Conservation (phyloP, 1,139 yeast genomes). For the Geotrichum bryndzae region DNA sequence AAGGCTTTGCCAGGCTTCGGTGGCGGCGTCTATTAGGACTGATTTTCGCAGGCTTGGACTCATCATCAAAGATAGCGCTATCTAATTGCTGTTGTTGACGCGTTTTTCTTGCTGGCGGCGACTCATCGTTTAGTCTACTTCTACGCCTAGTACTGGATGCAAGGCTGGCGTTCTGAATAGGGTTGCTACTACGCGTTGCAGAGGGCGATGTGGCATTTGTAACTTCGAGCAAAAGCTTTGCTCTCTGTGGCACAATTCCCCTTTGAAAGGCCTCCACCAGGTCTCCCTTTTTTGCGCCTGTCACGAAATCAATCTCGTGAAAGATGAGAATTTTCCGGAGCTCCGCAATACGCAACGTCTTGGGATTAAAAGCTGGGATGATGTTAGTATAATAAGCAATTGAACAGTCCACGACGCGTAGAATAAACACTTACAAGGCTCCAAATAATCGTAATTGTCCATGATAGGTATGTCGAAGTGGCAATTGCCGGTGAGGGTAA, state of each 20-base stretch:
- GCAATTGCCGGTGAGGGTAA: not conserved
- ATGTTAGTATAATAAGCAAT: not conserved
- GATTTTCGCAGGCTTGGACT: not conserved
- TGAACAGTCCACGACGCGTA: not conserved
- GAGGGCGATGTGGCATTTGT: slow-evolving; percentile 3
- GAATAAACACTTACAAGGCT: slow-evolving; percentile 1
- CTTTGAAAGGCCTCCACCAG: slow-evolving; percentile 49
- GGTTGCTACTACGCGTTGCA: not conserved
- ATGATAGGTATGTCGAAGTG: not conserved
- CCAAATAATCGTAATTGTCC: slow-evolving; percentile 13
- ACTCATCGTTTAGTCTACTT: not conserved
- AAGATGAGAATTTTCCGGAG: slow-evolving; percentile 56
- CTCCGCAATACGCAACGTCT: slow-evolving; percentile 54
- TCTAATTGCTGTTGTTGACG: not conserved
- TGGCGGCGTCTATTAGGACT: not conserved
- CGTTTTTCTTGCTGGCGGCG: not conserved
- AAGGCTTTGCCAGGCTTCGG: slow-evolving; percentile 9
- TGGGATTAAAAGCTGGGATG: slow-evolving; percentile 54
- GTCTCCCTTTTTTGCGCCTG: slow-evolving; percentile 58
- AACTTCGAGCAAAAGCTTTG: not conserved
- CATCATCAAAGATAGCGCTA: not conserved
- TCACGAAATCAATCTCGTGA: slow-evolving; percentile 51
- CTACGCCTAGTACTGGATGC: not conserved
- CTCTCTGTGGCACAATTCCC: slow-evolving; percentile 39
- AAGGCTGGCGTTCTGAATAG: not conserved